These are phyloP conservation scores for Plectranthus barbatus DNA, from an alignment of 257 asterid species.

Conservation along the genomic window DNA sequence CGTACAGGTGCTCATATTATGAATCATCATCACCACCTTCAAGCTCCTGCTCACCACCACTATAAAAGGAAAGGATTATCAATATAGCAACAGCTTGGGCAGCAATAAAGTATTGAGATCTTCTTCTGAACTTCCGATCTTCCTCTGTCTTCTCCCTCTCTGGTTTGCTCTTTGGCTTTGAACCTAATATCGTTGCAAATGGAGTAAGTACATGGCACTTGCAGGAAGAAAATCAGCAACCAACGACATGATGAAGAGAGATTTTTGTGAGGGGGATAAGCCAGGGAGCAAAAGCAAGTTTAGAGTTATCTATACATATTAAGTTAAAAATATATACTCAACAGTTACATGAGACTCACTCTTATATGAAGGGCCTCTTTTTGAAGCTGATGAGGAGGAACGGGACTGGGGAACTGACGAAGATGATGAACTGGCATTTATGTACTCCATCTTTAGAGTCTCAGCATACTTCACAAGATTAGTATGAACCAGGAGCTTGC, in stretches of 20 bases:
- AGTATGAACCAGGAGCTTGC: slow-evolving; percentile 65
- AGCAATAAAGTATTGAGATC: slow-evolving; percentile 79
- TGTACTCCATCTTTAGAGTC: slow-evolving; percentile 49
- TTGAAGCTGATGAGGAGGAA: slow-evolving; percentile 61
- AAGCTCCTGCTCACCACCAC: slow-evolving; percentile 54
- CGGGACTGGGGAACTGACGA: slow-evolving; percentile 42
- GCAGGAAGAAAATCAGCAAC: background rate
- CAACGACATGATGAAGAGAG: background rate
- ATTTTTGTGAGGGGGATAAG: no score
- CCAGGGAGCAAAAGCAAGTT: no score
- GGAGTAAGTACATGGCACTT: background rate
- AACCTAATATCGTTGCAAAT: slow-evolving; percentile 32
- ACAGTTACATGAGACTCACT: slow-evolving; percentile 45
- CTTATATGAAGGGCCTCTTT: slow-evolving; percentile 54
- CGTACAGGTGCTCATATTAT: slow-evolving; percentile 34
- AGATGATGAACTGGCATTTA: slow-evolving; percentile 44
- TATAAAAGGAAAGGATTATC: slow-evolving; percentile 64
- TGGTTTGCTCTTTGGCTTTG: slow-evolving; percentile 68
- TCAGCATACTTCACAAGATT: slow-evolving; percentile 75
- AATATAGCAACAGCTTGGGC: slow-evolving; percentile 74
- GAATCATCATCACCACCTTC: slow-evolving; percentile 49
- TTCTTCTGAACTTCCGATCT: slow-evolving; percentile 74
- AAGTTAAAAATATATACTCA: background rate
- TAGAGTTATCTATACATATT: no score
- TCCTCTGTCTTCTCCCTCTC: slow-evolving; percentile 85